Evolutionary conservation across 2,329 filamentous ascomycete species (phyloP).

Genomic region (Dothidotthia symphoricarpi): DNA sequence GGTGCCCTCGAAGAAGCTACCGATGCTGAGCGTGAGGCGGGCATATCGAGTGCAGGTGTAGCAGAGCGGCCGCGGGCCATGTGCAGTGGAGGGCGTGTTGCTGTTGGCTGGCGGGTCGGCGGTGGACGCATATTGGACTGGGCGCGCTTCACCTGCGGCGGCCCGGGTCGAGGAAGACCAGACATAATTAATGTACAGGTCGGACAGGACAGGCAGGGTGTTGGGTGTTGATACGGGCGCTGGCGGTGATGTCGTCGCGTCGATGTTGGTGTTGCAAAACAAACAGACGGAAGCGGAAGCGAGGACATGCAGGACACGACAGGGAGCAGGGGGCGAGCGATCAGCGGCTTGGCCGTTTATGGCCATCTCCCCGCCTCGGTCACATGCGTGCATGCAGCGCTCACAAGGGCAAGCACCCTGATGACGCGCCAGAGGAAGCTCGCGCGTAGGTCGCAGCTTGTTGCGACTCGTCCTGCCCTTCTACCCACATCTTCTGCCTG

Average conservation of each 20-base stretch:
- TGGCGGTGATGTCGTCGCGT: constrained; percentile 17
- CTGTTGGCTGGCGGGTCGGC: constrained; percentile 47
- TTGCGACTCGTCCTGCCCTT: no score
- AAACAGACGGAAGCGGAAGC: not conserved
- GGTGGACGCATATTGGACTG: constrained; percentile 56
- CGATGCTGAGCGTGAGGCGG: constrained; percentile 70
- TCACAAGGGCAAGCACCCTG: no score
- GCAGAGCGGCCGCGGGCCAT: constrained; percentile 52
- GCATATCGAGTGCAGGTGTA: constrained; percentile 48
- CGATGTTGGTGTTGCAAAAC: not conserved
- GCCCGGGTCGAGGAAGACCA: constrained; percentile 53
- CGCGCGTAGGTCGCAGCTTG: no score
- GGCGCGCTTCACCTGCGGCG: constrained; percentile 49
- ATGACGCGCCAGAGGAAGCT: no score
- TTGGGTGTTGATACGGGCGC: constrained; percentile 11
- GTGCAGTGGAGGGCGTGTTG: constrained; percentile 25
- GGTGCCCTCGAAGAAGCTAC: constrained; percentile 55
- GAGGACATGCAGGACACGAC: no score
- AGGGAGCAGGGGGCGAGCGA: no score
- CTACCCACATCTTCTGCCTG: no score
- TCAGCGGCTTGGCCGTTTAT: no score
- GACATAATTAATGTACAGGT: constrained; percentile 53
- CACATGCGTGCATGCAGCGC: no score
- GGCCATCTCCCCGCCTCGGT: no score
- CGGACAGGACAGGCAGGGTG: no score